Evolutionary conservation across 176 grass and related monocot species (phyloP), one percentile per base, ranked within the genome.

Genomic region (Oryza meridionalis): DNA sequence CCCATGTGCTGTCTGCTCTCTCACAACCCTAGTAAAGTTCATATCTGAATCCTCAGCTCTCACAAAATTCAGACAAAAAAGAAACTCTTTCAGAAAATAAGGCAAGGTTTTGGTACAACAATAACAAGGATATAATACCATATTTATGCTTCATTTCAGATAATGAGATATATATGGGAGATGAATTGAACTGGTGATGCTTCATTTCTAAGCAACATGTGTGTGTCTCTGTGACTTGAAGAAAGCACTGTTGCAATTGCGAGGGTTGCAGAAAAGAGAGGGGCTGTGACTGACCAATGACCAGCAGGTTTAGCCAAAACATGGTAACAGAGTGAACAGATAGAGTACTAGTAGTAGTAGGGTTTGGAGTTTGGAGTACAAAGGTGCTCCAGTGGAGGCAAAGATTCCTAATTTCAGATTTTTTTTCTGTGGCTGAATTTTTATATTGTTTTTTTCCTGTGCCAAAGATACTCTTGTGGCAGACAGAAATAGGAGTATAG

Each of bases 271-370:
- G 43, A 31, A 51, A 27, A 44, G 12, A 49, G 8, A 12, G 43
- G 43, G 21, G 53, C 17, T 71, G 42, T 72, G 42, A 26, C 43
- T 11, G 72, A 74, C n/a, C 13, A 74, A 74, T 40, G 26, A 14
- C 45, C 45, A 51, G 17, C 72, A 75, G 43, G 72, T 53, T 32
- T 51, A 32, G 72, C 72, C 46, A 75, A 75, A 31, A 53, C 46
- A 75, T 51, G 25, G 45, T 46, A 72, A 27, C 70, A 47, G n/a
- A 72, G 6, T 61, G 55, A 61, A 61, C 55, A 61, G 55, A 9
- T 7, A 61, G 55, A 22, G 55, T 53, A 53, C 50, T 53, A n/a
- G 50, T n/a, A 9, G 7, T 8, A 62, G 25, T 53, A 75, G 47
- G 27, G 47, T 19, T 51, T 74, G 71, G 71, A 50, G 71, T 53